Evolutionary conservation across 495 filamentous ascomycete species (phyloP), one percentile per base, ranked within the genome.

Genomic region (Cercophora sp.): DNA sequence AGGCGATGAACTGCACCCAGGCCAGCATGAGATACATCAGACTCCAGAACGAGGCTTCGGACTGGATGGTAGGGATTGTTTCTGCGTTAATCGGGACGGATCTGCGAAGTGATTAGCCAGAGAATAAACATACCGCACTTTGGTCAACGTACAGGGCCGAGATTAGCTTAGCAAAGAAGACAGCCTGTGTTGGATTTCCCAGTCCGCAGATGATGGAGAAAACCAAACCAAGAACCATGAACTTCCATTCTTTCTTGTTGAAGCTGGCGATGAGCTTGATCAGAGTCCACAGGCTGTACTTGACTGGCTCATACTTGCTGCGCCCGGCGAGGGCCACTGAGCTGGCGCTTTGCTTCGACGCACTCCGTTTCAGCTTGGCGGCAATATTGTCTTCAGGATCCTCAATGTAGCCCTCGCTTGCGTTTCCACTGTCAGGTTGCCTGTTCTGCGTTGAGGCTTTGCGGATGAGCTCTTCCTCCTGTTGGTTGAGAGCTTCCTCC

Each of bases 21-120:
- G 87, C 93, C n/a, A 96, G 80, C 80, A 96, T 90, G 19, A 97
- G 79, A 66, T 93, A 98, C 91, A 98, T 96, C 51, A 84, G 66
- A 29, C 81, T 83, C 92, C 93, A 98, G 68, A 96, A 97, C 56
- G 93, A 82, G 35, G 82, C 82, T 35, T 87, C 82, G 2, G 77
- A 74, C 42, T 85, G 78, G 31, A 94, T 63, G 11, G 64, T 49
- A 16, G 54, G 57, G 6, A 58, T 69, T 31, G 65, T 74, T 8
- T 43, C 62, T 0, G 60, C 57, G 13, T 57, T 72, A 41, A 74
- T 51, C 13, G 68, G 67, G 5, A 71, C 61, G 6, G 66, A 66
- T 8, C 73, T 66, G n/a, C n/a, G n/a, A n/a, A 11, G 35, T 32
- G 8, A 1, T n/a, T 8, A 35, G 19, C 22, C 50, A 66, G 48